Evolutionary conservation across 73 alveolate species (phyloP).

Genomic region (Paramecium sexaurelia): DNA sequence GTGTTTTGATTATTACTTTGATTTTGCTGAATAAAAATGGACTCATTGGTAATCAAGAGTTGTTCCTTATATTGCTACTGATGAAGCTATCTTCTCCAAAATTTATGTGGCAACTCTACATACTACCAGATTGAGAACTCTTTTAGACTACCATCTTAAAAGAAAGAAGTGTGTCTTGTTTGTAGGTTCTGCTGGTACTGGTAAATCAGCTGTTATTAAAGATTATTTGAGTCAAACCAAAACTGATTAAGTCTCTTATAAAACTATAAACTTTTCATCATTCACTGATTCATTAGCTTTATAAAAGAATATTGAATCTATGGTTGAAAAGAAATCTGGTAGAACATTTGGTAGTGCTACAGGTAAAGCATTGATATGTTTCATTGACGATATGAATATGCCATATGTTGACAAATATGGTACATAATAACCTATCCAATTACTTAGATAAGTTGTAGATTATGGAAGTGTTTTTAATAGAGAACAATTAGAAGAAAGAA

Average conservation of each 20-base stretch:
- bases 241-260: conserved; percentile 80
- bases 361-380: conserved; percentile 95
- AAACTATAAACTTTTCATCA: conserved; percentile 95
- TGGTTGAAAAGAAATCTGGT: conserved; percentile 97
- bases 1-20: conserved; percentile 91
- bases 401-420: conserved; percentile 99
- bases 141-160: conserved; percentile 87
- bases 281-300: conserved; percentile 96
- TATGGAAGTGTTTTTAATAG: conserved; percentile 96
- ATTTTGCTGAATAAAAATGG: conserved; percentile 89
- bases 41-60: conserved; percentile 94
- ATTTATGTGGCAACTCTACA: conserved; percentile 97
- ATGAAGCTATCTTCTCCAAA: conserved; percentile 94
- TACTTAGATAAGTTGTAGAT: conserved; percentile 97
- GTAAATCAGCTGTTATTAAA: conserved; percentile 99
- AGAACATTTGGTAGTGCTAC: conserved; percentile 98
- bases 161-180: conserved; percentile 94
- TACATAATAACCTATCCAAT: conserved; percentile 97
- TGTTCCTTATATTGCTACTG: conserved; percentile 87
- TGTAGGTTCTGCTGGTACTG: conserved; percentile 99
- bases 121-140: conserved; percentile 91
- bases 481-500: conserved; percentile 95
- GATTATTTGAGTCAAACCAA: conserved; percentile 93
- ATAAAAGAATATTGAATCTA: conserved; percentile 92
- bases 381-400: conserved; percentile 99